Conservation (phyloP, 2,329 filamentous ascomycete genomes). For the Diaporthe destruens region DNA sequence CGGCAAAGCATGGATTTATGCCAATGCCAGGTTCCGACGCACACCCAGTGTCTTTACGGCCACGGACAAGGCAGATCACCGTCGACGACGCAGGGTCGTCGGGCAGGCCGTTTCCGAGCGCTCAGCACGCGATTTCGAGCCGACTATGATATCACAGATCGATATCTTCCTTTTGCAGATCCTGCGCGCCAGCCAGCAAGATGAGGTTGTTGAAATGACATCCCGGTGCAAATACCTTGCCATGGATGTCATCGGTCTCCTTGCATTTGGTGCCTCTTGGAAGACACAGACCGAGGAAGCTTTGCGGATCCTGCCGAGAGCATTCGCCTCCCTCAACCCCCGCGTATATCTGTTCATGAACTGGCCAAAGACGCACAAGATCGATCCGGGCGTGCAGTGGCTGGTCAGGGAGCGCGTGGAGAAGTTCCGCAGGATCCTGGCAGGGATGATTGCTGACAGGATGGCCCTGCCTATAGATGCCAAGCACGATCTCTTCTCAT, state of each 20-base stretch:
- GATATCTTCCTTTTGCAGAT: not conserved
- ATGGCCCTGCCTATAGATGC: conserved; percentile 11
- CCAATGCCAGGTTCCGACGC: not conserved
- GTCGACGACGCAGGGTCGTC: not conserved
- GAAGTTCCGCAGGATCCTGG: conserved; percentile 16
- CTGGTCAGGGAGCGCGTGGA: not conserved
- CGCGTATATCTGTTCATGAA: conserved; percentile 28
- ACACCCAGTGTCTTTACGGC: not conserved
- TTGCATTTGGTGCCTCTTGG: not conserved
- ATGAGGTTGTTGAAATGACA: not conserved
- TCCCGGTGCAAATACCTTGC: conserved; percentile 3
- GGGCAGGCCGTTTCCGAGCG: conserved; percentile 1
- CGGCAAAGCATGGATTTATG: not conserved
- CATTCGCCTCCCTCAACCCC: conserved; percentile 1
- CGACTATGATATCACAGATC: not conserved
- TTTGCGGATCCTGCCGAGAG: not conserved
- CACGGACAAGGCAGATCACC: not conserved
- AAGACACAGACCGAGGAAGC: not conserved
- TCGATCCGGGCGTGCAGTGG: conserved; percentile 26
- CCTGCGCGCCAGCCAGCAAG: not conserved
- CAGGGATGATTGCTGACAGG: conserved; percentile 5
- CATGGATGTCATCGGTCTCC: not conserved
- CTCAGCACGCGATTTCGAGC: not conserved
- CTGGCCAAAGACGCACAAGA: conserved; percentile 17
- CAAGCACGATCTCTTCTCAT: not conserved